These are phyloP conservation scores for Noccaea caerulescens DNA, from an alignment of 345 rosid species.

Conservation along the genomic window DNA sequence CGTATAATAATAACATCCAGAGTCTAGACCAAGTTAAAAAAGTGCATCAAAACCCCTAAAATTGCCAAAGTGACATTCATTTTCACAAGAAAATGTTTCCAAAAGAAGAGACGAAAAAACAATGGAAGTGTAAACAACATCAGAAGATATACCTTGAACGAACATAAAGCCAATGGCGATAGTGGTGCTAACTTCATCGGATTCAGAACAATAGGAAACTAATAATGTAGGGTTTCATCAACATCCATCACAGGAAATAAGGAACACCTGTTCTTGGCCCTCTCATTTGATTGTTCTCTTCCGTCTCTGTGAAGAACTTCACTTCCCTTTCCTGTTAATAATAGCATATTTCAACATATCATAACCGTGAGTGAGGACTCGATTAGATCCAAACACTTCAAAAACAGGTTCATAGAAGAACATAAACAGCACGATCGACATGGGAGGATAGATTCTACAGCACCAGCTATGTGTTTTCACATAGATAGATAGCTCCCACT, in stretches of 20 bases:
- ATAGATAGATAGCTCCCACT: neutral
- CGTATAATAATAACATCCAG: constrained; percentile 30
- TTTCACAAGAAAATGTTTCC: constrained; percentile 39
- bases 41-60: constrained; percentile 40
- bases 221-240: constrained; percentile 16
- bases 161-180: constrained; percentile 33
- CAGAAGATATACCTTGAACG: constrained; percentile 47
- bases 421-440: neutral
- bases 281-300: constrained; percentile 99
- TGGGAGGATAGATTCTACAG: neutral
- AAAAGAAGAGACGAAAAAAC: constrained; percentile 3
- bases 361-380: constrained; percentile 13
- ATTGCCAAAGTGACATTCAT: constrained; percentile 36
- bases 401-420: neutral
- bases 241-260: constrained; percentile 70
- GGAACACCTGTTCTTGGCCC: constrained; percentile 99
- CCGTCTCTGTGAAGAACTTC: constrained; percentile 96
- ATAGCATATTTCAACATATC: constrained; percentile 13
- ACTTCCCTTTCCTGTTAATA: constrained; percentile 87
- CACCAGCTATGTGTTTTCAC: constrained; percentile 10
- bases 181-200: constrained; percentile 36
- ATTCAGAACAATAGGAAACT: constrained; percentile 30
- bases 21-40: constrained; percentile 9
- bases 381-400: neutral
- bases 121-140: constrained; percentile 40